Conservation (phyloP, 176 grass and related monocot genomes). For the Oryza rufipogon region DNA sequence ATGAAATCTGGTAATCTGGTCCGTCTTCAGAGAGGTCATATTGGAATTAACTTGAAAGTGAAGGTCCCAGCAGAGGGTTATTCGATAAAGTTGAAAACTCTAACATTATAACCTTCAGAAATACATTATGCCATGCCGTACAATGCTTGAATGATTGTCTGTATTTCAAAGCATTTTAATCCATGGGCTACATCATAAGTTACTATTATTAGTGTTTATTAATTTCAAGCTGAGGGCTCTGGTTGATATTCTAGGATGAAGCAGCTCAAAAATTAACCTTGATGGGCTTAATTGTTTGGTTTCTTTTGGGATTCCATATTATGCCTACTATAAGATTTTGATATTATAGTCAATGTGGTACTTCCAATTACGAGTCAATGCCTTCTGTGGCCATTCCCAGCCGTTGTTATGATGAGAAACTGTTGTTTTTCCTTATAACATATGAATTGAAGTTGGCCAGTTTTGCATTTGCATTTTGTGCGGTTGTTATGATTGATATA, state of each 20-base stretch:
- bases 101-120: conserved; percentile 36
- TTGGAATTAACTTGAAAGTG: not conserved
- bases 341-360: not conserved
- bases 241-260: not conserved
- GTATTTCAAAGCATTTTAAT: conserved; percentile 44
- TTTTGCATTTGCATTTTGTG: no score
- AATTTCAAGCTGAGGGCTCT: not conserved
- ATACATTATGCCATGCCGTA: conserved; percentile 38
- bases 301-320: not conserved
- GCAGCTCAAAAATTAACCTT: not conserved
- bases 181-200: conserved; percentile 25
- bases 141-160: conserved; percentile 32
- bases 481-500: no score
- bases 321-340: not conserved
- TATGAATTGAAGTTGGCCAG: no score
- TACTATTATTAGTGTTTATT: not conserved
- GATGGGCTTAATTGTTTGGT: not conserved
- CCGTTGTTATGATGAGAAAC: not conserved
- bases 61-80: conserved; percentile 52
- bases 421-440: not conserved
- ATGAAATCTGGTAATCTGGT: not conserved
- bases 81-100: conserved; percentile 30
- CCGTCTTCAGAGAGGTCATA: not conserved
- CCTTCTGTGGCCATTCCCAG: not conserved
- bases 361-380: not conserved